These are phyloP conservation scores for Spatholobus suberectus DNA, from an alignment of 306 rosid species.

Conservation along the genomic window DNA sequence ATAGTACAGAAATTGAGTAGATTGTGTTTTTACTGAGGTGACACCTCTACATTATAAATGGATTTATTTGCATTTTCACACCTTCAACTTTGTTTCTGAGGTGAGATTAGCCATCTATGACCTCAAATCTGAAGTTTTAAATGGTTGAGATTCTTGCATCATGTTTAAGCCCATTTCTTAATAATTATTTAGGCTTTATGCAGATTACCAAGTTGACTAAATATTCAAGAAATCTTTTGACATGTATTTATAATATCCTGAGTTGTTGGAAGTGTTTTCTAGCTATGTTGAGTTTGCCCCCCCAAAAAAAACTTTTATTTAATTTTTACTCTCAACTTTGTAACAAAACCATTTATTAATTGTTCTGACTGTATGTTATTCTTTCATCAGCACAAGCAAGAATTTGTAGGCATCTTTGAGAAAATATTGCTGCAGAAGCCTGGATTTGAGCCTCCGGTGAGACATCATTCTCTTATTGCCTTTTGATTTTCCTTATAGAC, in stretches of 20 bases:
- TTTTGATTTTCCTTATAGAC: constrained; percentile 11
- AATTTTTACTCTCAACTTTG: constrained; percentile 9
- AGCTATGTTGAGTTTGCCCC: constrained; percentile 21
- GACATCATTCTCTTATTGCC: constrained; percentile 43
- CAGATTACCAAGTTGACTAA: constrained; percentile 2
- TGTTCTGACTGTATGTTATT: constrained; percentile 25
- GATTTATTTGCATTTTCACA: not conserved
- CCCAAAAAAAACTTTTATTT: not conserved
- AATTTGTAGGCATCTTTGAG: constrained; percentile 60
- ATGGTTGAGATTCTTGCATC: constrained; percentile 27
- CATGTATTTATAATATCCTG: not conserved
- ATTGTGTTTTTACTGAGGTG: constrained; percentile 19
- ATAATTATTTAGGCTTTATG: not conserved
- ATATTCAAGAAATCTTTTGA: not conserved
- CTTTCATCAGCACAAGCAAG: constrained; percentile 68
- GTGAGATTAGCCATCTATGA: not conserved
- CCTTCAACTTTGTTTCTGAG: not conserved
- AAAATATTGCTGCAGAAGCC: constrained; percentile 62
- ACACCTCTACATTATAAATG: not conserved
- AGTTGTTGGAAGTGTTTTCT: constrained; percentile 4
- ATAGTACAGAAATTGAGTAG: constrained; percentile 11
- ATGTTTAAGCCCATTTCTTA: constrained; percentile 16
- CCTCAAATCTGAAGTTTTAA: constrained; percentile 6
- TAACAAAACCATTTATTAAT: constrained; percentile 19
- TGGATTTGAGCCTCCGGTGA: constrained; percentile 73